Evolutionary conservation across 2,329 filamentous ascomycete genomes (phyloP).

Genomic region (Scytalidium lignicola): DNA sequence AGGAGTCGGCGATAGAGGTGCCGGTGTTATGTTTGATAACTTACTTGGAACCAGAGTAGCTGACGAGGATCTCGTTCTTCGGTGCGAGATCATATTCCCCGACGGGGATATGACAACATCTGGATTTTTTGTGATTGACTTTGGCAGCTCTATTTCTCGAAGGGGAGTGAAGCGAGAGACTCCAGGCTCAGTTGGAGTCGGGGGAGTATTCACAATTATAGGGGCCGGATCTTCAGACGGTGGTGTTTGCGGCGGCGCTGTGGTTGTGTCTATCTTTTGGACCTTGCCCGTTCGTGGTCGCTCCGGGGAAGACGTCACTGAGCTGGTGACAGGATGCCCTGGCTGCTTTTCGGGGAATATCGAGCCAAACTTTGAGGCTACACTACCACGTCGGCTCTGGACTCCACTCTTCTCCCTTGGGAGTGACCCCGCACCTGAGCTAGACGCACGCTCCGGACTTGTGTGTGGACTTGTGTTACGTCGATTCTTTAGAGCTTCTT

Average conservation of each 20-base stretch:
- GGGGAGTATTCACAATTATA: constrained; percentile 60
- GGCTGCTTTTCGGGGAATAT: constrained; percentile 24
- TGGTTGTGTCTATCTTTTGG: constrained; percentile 22
- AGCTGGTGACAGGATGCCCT: constrained; percentile 8
- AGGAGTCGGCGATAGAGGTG: constrained; percentile 69
- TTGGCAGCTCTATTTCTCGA: constrained; percentile 20
- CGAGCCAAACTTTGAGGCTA: constrained; percentile 22
- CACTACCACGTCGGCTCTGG: constrained; percentile 21
- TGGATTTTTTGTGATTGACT: constrained; percentile 25
- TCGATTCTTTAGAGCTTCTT: constrained; percentile 58
- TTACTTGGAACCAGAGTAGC: constrained; percentile 64
- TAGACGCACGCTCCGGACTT: constrained; percentile 37
- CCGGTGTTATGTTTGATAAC: constrained; percentile 69
- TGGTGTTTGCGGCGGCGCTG: constrained; percentile 21
- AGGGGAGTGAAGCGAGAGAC: constrained; percentile 20
- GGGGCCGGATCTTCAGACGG: constrained; percentile 32
- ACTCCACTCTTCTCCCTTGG: constrained; percentile 14
- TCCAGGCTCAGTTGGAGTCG: constrained; percentile 52
- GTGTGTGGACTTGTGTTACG: constrained; percentile 36
- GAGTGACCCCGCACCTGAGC: constrained; percentile 7
- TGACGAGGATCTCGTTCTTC: constrained; percentile 53
- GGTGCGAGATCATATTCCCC: constrained; percentile 71
- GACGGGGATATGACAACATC: constrained; percentile 58
- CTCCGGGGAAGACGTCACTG: constrained; percentile 21
- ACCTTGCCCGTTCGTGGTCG: constrained; percentile 20